Base-by-base conservation (phyloP, 176 grass and related monocot species). In the Oryza rufipogon region DNA sequence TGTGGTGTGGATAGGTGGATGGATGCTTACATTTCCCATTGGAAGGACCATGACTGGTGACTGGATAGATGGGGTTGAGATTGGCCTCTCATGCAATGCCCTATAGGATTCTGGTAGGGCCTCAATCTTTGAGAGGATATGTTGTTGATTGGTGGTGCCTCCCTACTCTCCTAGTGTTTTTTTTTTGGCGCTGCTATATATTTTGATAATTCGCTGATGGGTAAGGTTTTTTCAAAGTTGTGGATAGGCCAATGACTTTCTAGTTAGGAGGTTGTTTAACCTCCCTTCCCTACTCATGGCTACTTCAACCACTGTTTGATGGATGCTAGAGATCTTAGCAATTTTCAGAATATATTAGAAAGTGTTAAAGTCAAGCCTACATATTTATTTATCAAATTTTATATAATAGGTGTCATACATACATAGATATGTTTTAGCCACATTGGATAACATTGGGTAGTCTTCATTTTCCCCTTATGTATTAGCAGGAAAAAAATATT, bases 1-100 rank as follows among this genome's bases (percentile, higher is more conserved):
- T 74, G 74, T 88, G 46, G 60, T 47, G 58, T 80, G 78, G 78
- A 47, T 80, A 42, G 71, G 81, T 56, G 42, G 66, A 84, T 76
- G 74, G 60, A 41, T 41, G 39, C 39, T 64, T 76, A 2, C 45
- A 28, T 83, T 8, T 52, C 15, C 38, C 68, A 45, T 73, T 15
- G 74, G 75, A 67, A 25, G 3, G 70, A 54, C n/a, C 54, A 42
- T 83, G 19, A 71, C 14, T 28, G 70, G 16, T 71, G 41, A 63
- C 58, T 2, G 13, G 32, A 36, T 39, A 68, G 71, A 33, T 46
- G 63, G 46, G 47, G 66, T 19, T 61, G 5, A 5, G n/a, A 32
- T n/a, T 56, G 19, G 9, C 44, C 56, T 3, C 15, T n/a, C 54
- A 58, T 67, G 75, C 46, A 41, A 66, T 60, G 78, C 47, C 73